A percentile compares a stretch with the other conserved stretches of the same genome.
These are phyloP conservation scores for Neobulgaria alba DNA, from an alignment of 2,329 filamentous ascomycete genomes.

Conservation along the genomic window DNA sequence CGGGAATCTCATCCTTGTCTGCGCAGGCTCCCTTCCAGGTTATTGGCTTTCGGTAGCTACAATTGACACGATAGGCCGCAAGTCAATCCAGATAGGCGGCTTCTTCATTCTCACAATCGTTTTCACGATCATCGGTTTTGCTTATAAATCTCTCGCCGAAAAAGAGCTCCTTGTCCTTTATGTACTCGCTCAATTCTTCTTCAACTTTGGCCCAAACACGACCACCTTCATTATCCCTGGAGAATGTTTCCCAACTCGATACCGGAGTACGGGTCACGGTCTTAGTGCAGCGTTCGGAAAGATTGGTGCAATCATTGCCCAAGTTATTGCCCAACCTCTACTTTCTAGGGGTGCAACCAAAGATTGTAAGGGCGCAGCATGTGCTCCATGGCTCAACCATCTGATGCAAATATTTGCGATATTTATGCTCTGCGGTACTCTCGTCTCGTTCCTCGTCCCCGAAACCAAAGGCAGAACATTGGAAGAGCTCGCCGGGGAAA, in stretches of 20 bases:
- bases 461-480: constrained; percentile 69
- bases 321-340: constrained; percentile 55
- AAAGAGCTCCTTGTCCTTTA: constrained; percentile 50
- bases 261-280: constrained; percentile 54
- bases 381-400: constrained; percentile 56
- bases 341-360: constrained; percentile 46
- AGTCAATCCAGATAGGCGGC: constrained; percentile 61
- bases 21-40: constrained; percentile 69
- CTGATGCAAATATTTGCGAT: constrained; percentile 71
- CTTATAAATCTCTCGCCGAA: constrained; percentile 40
- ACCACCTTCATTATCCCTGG: constrained; percentile 58
- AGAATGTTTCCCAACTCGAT: constrained; percentile 57
- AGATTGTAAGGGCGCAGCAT: constrained; percentile 39
- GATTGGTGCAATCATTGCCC: constrained; percentile 58
- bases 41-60: constrained; percentile 70
- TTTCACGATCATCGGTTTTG: constrained; percentile 56
- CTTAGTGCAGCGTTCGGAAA: constrained; percentile 60
- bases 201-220: constrained; percentile 58
- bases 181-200: constrained; percentile 56
- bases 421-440: constrained; percentile 67
- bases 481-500: constrained; percentile 60
- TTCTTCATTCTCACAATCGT: constrained; percentile 53
- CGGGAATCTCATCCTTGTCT: constrained; percentile 69
- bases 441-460: constrained; percentile 64
- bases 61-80: constrained; percentile 69